A percentile compares a stretch with the other conserved stretches of the same genome.
Evolutionary conservation across 2,329 filamentous ascomycete species (phyloP).

Genomic region (Sclerotinia subarctica): DNA sequence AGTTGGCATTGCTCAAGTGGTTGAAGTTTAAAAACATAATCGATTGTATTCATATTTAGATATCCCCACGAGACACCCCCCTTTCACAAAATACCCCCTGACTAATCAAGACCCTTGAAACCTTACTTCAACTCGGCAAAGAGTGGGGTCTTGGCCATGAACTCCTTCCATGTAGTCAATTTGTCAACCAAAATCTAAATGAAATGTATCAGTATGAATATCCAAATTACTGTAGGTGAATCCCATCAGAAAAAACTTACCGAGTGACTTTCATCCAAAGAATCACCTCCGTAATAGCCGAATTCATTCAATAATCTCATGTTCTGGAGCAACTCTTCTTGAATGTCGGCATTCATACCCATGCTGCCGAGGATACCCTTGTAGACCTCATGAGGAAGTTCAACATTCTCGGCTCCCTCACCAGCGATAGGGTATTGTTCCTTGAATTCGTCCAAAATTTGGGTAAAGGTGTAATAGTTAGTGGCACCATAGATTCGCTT

Average conservation of each 20-base stretch:
- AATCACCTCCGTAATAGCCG: slow-evolving; percentile 51
- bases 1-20: not conserved
- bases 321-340: slow-evolving; percentile 53
- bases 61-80: not conserved
- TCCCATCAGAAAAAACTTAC: slow-evolving; percentile 22
- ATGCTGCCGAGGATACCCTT: slow-evolving; percentile 38
- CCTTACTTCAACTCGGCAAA: slow-evolving; percentile 42
- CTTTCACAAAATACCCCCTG: not conserved
- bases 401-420: slow-evolving; percentile 39
- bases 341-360: slow-evolving; percentile 43
- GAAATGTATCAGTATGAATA: slow-evolving; percentile 21
- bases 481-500: slow-evolving; percentile 45
- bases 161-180: slow-evolving; percentile 45
- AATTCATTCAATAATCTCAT: slow-evolving; percentile 50
- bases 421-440: slow-evolving; percentile 43
- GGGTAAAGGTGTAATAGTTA: slow-evolving; percentile 42
- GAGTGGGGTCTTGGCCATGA: slow-evolving; percentile 37
- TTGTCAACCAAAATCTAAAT: slow-evolving; percentile 40
- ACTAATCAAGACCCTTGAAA: not conserved
- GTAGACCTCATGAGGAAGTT: slow-evolving; percentile 44
- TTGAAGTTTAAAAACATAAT: not conserved
- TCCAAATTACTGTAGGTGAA: not conserved
- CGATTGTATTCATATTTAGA: not conserved
- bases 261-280: slow-evolving; percentile 42
- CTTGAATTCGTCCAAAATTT: slow-evolving; percentile 44